Conservation (phyloP, 805 yeast species). For the Lipomyces japonicus region DNA sequence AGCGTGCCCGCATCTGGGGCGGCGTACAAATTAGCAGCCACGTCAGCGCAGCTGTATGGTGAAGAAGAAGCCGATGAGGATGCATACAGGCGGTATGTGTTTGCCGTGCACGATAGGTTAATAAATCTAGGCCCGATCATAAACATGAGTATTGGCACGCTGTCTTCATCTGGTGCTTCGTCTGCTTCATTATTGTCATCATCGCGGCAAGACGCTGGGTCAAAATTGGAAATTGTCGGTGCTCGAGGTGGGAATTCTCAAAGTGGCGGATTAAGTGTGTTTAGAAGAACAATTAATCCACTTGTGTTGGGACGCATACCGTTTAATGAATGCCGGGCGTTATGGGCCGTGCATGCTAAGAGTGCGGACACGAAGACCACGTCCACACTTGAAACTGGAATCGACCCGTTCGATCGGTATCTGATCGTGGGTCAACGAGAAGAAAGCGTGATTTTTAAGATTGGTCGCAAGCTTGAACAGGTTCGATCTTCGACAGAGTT, state of each 20-base stretch:
- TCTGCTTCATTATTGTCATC: background rate
- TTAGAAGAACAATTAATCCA: constrained; percentile 69
- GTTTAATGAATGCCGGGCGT: constrained; percentile 67
- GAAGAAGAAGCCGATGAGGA: constrained; percentile 36
- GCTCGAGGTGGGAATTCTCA: constrained; percentile 59
- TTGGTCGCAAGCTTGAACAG: constrained; percentile 49
- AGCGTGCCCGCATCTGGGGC: constrained; percentile 14
- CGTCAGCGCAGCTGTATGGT: constrained; percentile 16
- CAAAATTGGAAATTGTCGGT: constrained; percentile 52
- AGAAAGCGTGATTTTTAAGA: constrained; percentile 32
- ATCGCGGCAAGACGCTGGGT: constrained; percentile 1
- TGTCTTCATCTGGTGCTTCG: constrained; percentile 1
- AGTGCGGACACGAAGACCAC: constrained; percentile 23
- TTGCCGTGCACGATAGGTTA: constrained; percentile 52
- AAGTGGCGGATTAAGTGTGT: constrained; percentile 53
- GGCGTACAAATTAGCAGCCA: background rate
- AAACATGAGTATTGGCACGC: constrained; percentile 57
- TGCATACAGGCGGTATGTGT: constrained; percentile 35
- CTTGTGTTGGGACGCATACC: constrained; percentile 58
- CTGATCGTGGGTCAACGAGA: constrained; percentile 41
- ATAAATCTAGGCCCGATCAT: constrained; percentile 70
- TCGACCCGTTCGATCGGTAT: constrained; percentile 25
- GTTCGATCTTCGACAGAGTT: constrained; percentile 56
- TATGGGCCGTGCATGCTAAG: constrained; percentile 59
- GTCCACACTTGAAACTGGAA: constrained; percentile 3